Conservation (phyloP, 352 stramenopile species). For the Phytopythium litorale region DNA sequence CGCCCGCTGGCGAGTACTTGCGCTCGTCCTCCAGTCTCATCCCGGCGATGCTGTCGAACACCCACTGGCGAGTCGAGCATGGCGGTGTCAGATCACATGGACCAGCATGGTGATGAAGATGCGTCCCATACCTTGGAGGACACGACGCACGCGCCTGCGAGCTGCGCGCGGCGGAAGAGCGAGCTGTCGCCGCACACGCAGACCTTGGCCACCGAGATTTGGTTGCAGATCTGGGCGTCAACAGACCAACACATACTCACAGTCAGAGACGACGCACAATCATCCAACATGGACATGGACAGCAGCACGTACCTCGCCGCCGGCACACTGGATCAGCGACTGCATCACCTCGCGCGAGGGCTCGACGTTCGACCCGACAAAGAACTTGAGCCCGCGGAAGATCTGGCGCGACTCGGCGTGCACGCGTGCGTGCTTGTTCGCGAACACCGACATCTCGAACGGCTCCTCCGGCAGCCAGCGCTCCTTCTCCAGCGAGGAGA, state of each 20-base stretch:
- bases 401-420: slow-evolving; percentile 50
- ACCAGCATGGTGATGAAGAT: background rate
- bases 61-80: slow-evolving; percentile 29
- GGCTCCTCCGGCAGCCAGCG: slow-evolving; percentile 66
- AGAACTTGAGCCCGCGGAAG: slow-evolving; percentile 63
- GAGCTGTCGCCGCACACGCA: slow-evolving; percentile 67
- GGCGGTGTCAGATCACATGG: background rate
- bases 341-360: slow-evolving; percentile 69
- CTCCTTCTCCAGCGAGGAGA: slow-evolving; percentile 69
- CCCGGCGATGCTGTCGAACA: slow-evolving; percentile 71
- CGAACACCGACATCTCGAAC: slow-evolving; percentile 56
- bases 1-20: slow-evolving; percentile 15
- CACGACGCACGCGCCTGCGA: slow-evolving; percentile 54
- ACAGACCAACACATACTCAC: slow-evolving; percentile 5
- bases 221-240: slow-evolving; percentile 52
- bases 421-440: slow-evolving; percentile 38
- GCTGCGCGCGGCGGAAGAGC: slow-evolving; percentile 50
- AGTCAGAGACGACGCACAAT: slow-evolving; percentile 1
- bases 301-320: slow-evolving; percentile 47
- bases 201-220: slow-evolving; percentile 60
- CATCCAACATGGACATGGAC: background rate
- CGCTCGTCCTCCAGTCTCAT: slow-evolving; percentile 56
- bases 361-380: slow-evolving; percentile 68
- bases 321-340: slow-evolving; percentile 68
- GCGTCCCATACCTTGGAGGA: slow-evolving; percentile 44